A percentile compares a stretch with the other conserved stretches of the same genome.
phyloP scores from a whole-genome alignment of 768 basidiomycete genomes.

The Cystofilobasidium bisporidii region DNA sequence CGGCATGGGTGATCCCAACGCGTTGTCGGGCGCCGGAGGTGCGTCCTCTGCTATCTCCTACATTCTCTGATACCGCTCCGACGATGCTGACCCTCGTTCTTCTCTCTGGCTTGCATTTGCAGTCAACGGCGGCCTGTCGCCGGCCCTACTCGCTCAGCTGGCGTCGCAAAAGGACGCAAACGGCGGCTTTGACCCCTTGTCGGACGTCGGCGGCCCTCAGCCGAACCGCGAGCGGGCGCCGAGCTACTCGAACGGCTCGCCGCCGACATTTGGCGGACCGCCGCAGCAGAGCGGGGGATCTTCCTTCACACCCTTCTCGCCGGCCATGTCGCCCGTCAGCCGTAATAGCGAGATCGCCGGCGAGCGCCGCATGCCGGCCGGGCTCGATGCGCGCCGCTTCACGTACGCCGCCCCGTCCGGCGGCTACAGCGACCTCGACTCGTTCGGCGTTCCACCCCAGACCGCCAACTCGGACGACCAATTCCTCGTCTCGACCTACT shows the following conservation, averaged over 20 bases:
- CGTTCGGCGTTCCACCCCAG: neutral
- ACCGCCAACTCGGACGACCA: neutral
- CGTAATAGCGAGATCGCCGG: constrained; percentile 1
- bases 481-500: neutral
- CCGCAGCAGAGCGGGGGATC: neutral
- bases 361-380: neutral
- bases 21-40: neutral
- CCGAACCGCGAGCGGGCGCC: neutral
- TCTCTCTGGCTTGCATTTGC: neutral
- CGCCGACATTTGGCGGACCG: neutral
- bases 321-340: neutral
- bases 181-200: neutral
- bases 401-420: neutral
- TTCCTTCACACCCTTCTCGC: neutral
- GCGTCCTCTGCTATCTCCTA: too few species aligned
- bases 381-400: constrained; percentile 1
- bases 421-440: neutral
- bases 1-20: constrained; percentile 2
- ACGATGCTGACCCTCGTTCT: neutral
- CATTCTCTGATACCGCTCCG: too few species aligned
- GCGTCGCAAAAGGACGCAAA: neutral
- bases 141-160: constrained; percentile 21
- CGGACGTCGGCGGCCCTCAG: neutral
- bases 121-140: constrained; percentile 7
- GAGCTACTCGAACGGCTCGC: constrained; percentile 5